A percentile compares a stretch with the other conserved stretches of the same genome.
Conservation (phyloP, 2,329 filamentous ascomycete species). For the Pestalotiopsis sp. region DNA sequence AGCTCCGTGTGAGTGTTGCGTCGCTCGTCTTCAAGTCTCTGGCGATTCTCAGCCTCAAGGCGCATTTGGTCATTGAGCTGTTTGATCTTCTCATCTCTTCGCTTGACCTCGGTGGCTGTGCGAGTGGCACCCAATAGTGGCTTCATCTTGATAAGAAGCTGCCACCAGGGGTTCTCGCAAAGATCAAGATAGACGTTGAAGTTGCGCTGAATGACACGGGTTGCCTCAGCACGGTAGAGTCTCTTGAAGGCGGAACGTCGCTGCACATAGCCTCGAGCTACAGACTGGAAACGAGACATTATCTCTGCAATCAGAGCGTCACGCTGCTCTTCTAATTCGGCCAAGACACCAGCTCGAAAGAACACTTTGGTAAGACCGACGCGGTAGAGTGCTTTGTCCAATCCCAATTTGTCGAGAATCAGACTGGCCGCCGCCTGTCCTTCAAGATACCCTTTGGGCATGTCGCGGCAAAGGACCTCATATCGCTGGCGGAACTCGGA, state of each 20-base stretch:
- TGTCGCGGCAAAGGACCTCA: slow-evolving; percentile 85
- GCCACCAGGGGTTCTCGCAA: slow-evolving; percentile 96
- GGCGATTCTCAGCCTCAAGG: slow-evolving; percentile 72
- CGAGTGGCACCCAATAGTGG: slow-evolving; percentile 90
- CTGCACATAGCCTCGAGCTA: slow-evolving; percentile 88
- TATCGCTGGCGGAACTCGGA: slow-evolving; percentile 94
- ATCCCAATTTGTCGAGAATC: slow-evolving; percentile 85
- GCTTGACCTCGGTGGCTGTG: slow-evolving; percentile 92
- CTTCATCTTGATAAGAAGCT: slow-evolving; percentile 91
- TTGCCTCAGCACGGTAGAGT: slow-evolving; percentile 91
- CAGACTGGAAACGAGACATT: slow-evolving; percentile 89
- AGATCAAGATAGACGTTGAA: slow-evolving; percentile 91
- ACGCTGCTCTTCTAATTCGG: slow-evolving; percentile 93
- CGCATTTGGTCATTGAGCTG: slow-evolving; percentile 83
- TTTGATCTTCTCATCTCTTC: slow-evolving; percentile 90
- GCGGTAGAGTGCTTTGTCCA: slow-evolving; percentile 86
- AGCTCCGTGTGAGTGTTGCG: slow-evolving; percentile 86
- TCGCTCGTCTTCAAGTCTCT: slow-evolving; percentile 87
- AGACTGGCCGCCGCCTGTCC: slow-evolving; percentile 82
- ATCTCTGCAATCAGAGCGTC: slow-evolving; percentile 93
- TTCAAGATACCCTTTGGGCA: slow-evolving; percentile 90
- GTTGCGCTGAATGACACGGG: slow-evolving; percentile 91
- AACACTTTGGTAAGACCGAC: slow-evolving; percentile 98
- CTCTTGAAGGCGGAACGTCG: slow-evolving; percentile 89
- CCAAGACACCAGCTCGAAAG: slow-evolving; percentile 93